A percentile compares a stretch with the other conserved stretches of the same genome.
Conservation (phyloP, 306 rosid species). For the Quercus berberidifolia region DNA sequence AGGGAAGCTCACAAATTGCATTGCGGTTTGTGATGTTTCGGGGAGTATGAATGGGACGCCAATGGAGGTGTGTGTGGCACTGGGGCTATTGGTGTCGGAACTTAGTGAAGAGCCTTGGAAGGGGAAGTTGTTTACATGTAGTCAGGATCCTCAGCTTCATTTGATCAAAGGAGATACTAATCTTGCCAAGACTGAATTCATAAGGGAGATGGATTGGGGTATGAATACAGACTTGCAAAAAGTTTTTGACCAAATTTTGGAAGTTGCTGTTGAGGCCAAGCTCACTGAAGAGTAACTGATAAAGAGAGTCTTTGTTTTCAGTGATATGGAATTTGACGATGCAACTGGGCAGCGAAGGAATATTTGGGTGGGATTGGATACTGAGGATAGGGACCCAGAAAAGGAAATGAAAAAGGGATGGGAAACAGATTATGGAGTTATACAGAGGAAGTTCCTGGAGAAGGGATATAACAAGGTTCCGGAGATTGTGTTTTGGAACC, state of each 20-base stretch:
- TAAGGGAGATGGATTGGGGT: conserved; percentile 17
- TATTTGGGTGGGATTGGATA: no score
- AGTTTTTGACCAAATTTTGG: conserved; percentile 36
- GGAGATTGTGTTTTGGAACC: conserved; percentile 41
- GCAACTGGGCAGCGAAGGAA: no score
- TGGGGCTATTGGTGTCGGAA: conserved; percentile 37
- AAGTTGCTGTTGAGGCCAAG: conserved; percentile 26
- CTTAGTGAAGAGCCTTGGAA: conserved; percentile 44
- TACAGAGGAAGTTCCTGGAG: conserved; percentile 19
- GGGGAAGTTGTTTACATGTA: conserved; percentile 38
- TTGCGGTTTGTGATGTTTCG: conserved; percentile 38
- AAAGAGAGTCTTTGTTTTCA: conserved; percentile 30
- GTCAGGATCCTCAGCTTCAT: conserved; percentile 24
- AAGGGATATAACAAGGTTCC: conserved; percentile 25
- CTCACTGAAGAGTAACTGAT: conserved; percentile 33
- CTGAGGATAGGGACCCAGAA: no score
- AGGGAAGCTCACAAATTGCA: conserved; percentile 31
- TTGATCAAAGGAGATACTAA: conserved; percentile 25
- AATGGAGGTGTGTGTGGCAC: conserved; percentile 32
- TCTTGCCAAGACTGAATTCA: conserved; percentile 9
- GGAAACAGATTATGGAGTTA: conserved; percentile 31
- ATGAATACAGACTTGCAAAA: conserved; percentile 24
- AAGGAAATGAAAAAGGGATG: not conserved
- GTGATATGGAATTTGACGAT: conserved; percentile 44
- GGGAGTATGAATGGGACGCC: conserved; percentile 29